Evolutionary conservation across 108 stramenopile genomes (phyloP), one percentile per base, ranked within the genome.

Genomic region (Conticribra guillardii): DNA sequence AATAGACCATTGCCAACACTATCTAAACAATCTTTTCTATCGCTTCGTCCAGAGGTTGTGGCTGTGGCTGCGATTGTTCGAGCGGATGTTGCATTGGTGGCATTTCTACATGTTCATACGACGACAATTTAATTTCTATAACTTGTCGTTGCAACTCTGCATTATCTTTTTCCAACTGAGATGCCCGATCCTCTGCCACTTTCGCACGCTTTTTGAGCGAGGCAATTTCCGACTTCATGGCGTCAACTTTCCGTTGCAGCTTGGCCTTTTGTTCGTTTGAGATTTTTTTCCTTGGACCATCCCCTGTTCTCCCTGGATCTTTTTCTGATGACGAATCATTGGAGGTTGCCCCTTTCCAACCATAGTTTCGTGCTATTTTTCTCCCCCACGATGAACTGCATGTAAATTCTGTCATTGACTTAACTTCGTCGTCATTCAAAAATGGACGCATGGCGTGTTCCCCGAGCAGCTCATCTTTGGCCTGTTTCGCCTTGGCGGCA

Each of bases 371-470:
- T 27, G 52, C 21, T 4, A 75, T 46, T 54, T 75, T 75, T 31
- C 74, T 60, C 29, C 74, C 74, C 74, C 74, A 75, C 46, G 57
- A 54, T 11, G 34, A 18, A 48, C 74, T 75, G 15, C 64, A 64
- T 16, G 65, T 67, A 41, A 75, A 75, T 17, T 75, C 74, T 46
- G 3, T 53, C 65, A 75, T 41, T 1, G 51, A 57, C 52, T 60
- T 75, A 11, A 67, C 32, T 31, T 75, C 74, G 1, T 41, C 59
- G 3, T 53, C 65, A 18, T 34, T 67, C 51, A 75, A 61, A 46
- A 67, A 75, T 44, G 74, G 74, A 4, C 24, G 23, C 19, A 32
- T 18, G 8, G 33, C 66, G 58, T 75, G 74, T 31, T 61, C 46
- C 17, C 58, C 74, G 59, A 75, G 51, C 32, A 75, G 33, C 30